These are phyloP conservation scores for Tolypocladium sp. DNA, from an alignment of 2,329 filamentous ascomycete genomes.

Conservation along the genomic window DNA sequence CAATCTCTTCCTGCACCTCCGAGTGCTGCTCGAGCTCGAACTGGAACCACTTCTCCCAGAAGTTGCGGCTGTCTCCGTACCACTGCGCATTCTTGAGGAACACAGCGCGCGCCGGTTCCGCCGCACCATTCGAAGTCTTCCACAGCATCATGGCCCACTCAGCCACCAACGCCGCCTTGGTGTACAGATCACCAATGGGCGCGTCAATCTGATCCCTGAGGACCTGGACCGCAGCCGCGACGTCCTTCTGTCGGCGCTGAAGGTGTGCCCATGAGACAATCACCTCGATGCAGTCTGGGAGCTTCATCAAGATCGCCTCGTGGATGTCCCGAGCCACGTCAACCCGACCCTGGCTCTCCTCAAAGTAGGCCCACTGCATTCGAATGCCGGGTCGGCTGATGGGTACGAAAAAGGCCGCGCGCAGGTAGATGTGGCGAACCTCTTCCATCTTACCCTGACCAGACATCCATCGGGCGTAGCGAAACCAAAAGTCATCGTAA, in stretches of 20 bases:
- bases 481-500: slow-evolving; percentile 96
- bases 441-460: slow-evolving; percentile 80
- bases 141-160: slow-evolving; percentile 83
- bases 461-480: slow-evolving; percentile 93
- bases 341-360: slow-evolving; percentile 71
- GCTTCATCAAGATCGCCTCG: slow-evolving; percentile 62
- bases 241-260: slow-evolving; percentile 70
- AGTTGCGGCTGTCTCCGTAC: slow-evolving; percentile 76
- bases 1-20: slow-evolving; percentile 55
- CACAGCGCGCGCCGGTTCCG: slow-evolving; percentile 72
- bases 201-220: slow-evolving; percentile 75
- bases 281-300: slow-evolving; percentile 79
- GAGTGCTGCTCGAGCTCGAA: slow-evolving; percentile 78
- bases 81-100: slow-evolving; percentile 76
- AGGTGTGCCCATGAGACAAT: slow-evolving; percentile 84
- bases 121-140: slow-evolving; percentile 68
- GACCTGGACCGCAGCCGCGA: slow-evolving; percentile 76
- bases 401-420: slow-evolving; percentile 82
- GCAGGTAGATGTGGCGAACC: slow-evolving; percentile 82
- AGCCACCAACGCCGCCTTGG: slow-evolving; percentile 78
- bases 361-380: slow-evolving; percentile 88
- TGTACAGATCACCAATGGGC: slow-evolving; percentile 60
- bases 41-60: slow-evolving; percentile 82
- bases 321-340: slow-evolving; percentile 81
- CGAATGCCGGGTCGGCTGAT: slow-evolving; percentile 77